phyloP scores from a whole-genome alignment of 495 filamentous ascomycete genomes.

The Podospora sp. region DNA sequence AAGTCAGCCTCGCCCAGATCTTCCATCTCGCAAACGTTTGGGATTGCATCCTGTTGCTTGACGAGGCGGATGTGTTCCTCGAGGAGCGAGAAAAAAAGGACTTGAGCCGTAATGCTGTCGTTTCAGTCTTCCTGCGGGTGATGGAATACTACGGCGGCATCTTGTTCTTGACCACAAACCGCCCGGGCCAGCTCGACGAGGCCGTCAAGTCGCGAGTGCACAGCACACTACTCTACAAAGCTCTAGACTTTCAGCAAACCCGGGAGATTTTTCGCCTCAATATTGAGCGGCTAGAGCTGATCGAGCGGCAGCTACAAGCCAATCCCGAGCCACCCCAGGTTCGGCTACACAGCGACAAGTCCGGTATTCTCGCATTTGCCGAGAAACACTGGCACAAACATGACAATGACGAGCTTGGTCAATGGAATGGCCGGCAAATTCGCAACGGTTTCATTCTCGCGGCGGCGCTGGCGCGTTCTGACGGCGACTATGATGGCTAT shows the following conservation, averaged over 20 bases:
- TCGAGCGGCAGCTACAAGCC: not conserved
- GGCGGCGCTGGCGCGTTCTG: constrained; percentile 3
- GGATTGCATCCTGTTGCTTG: not conserved
- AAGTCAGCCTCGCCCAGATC: not conserved
- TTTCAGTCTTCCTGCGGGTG: not conserved
- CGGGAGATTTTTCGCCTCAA: constrained; percentile 6
- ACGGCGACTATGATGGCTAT: not conserved
- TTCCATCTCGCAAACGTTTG: constrained; percentile 3
- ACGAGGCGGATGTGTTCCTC: constrained; percentile 6
- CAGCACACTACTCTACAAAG: not conserved
- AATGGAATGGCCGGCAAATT: constrained; percentile 8
- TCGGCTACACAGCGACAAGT: not conserved
- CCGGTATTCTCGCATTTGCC: not conserved
- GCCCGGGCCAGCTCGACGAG: constrained; percentile 6
- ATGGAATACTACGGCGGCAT: constrained; percentile 6
- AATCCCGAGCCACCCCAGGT: not conserved
- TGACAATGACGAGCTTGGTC: constrained; percentile 1
- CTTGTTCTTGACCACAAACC: constrained; percentile 4
- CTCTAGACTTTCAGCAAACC: not conserved
- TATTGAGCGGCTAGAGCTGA: not conserved
- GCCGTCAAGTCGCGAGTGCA: constrained; percentile 9
- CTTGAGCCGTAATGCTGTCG: not conserved
- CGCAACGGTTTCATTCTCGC: constrained; percentile 8
- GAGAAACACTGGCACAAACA: not conserved
- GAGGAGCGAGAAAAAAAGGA: too few relatives aligned